Percentiles rank a stretch among this genome's conserved stretches.
phyloP scores from a whole-genome alignment of 768 basidiomycete species.

The Roridomyces roridus region DNA sequence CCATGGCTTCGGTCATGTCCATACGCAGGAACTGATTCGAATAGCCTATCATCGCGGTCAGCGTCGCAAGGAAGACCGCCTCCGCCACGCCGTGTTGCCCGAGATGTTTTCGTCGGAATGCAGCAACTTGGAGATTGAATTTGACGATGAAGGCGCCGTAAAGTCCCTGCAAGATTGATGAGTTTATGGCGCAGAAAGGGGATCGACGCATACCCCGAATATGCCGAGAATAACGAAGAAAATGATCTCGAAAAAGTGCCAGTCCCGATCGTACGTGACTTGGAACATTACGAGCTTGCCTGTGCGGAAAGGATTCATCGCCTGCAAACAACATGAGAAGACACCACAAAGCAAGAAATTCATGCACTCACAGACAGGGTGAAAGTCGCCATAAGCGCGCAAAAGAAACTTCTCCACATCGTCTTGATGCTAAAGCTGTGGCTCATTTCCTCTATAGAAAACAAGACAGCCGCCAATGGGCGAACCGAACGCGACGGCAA shows the following conservation, averaged over 20 bases:
- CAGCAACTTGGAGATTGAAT: slow-evolving; percentile 94
- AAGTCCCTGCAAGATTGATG: slow-evolving; percentile 68
- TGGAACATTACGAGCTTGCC: slow-evolving; percentile 98
- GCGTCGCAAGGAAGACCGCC: slow-evolving; percentile 82
- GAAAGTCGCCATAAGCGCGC: slow-evolving; percentile 95
- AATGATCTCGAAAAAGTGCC: slow-evolving; percentile 99
- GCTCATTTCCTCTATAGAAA: slow-evolving; percentile 99
- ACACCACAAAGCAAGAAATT: slow-evolving; percentile 8
- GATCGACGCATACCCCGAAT: slow-evolving; percentile 73
- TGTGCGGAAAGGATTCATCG: slow-evolving; percentile 98
- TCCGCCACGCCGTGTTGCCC: slow-evolving; percentile 86
- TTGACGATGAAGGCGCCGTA: slow-evolving; percentile 98
- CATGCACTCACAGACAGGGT: slow-evolving; percentile 81
- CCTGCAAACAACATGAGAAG: slow-evolving; percentile 49
- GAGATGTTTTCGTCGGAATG: slow-evolving; percentile 92
- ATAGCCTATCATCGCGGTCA: slow-evolving; percentile 93
- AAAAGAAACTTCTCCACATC: slow-evolving; percentile 98
- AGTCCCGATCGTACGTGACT: slow-evolving; percentile 95
- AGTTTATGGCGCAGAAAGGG: not conserved
- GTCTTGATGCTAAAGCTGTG: slow-evolving; percentile 96
- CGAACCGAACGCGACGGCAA: slow-evolving; percentile 97
- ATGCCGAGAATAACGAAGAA: slow-evolving; percentile 95
- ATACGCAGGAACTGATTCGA: slow-evolving; percentile 94
- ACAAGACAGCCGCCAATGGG: slow-evolving; percentile 97
- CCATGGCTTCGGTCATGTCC: slow-evolving; percentile 98